Conservation (phyloP, 495 filamentous ascomycete species). For the Hyaloscypha bicolor region DNA sequence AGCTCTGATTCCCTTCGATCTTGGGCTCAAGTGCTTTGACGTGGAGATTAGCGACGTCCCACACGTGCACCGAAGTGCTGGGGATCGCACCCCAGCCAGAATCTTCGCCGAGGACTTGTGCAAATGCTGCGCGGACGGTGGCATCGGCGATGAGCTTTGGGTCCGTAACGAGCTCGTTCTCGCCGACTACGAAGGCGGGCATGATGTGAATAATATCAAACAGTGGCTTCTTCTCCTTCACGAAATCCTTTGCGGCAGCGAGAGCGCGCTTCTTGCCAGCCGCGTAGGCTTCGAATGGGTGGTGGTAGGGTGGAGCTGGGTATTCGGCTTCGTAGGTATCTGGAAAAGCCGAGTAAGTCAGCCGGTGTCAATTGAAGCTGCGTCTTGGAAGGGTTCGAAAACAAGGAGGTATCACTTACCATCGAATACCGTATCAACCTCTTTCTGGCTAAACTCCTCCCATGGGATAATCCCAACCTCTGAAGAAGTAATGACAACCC, state of each 20-base stretch:
- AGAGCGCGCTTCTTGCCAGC: slow-evolving; percentile 38
- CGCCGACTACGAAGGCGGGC: slow-evolving; percentile 46
- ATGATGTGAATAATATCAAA: slow-evolving; percentile 50
- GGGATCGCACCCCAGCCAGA: no score
- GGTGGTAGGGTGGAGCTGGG: slow-evolving; percentile 1
- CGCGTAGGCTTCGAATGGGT: slow-evolving; percentile 29
- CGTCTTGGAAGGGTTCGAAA: no score
- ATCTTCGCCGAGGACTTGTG: slow-evolving; percentile 37
- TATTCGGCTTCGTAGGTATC: slow-evolving; percentile 1
- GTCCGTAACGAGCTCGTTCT: slow-evolving; percentile 41
- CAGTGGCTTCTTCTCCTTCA: slow-evolving; percentile 38
- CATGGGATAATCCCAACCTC: no score
- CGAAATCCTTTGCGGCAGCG: slow-evolving; percentile 41
- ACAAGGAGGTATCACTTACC: not conserved
- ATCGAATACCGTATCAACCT: not conserved
- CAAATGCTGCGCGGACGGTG: slow-evolving; percentile 41
- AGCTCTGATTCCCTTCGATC: slow-evolving; percentile 40
- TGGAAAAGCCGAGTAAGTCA: not conserved
- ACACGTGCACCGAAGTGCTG: slow-evolving; percentile 36
- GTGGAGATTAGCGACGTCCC: slow-evolving; percentile 47
- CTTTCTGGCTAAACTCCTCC: not conserved
- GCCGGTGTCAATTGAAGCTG: not conserved
- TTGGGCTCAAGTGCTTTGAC: slow-evolving; percentile 40
- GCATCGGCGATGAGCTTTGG: slow-evolving; percentile 26
- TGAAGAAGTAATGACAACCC: slow-evolving; percentile 40